Base-by-base conservation (phyloP, 2,329 filamentous ascomycete genomes). In the Microsporum ferrugineum region DNA sequence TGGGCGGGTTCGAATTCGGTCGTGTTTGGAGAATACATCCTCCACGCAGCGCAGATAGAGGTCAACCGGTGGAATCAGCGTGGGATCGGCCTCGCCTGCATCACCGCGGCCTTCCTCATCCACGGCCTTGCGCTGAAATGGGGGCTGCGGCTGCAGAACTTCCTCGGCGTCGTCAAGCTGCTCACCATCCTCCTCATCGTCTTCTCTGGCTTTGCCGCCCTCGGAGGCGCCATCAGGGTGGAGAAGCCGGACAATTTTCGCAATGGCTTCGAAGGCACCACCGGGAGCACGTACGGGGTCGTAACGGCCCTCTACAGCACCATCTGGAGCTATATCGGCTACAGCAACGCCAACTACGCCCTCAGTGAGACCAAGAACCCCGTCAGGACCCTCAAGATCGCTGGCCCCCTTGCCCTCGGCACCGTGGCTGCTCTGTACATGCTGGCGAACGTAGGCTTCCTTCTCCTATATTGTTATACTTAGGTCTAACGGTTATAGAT, bases 281-380 rank as follows among this genome's bases (percentile, higher is more conserved):
- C 82, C 0, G 82, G 82, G 5, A 85, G 80, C 65, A 80, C 83
- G 1, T 88, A 88, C 65, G 84, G 83, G 56, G 78, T 87, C 38
- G 84, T 87, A n/a, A 87, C 83, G 0, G 84, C 86, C 0, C 74
- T 88, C 0, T 88, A 87, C 77, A 88, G 87, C 66, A 84, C 88
- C 64, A 85, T 88, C 67, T 88, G 85, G 81, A 84, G 81, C 63
- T 88, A 84, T 67, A 81, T 86, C 65, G 85, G 85, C 72, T 72
- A 70, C 67, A 70, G 68, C 27, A 72, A 72, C 59, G 70, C 70
- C 0, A 70, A 69, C 4, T 72, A 72, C 60, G 70, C 71, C 2
- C 75, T 85, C 36, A 82, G 79, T 68, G 86, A 88, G 75, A 86
- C 84, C 55, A 83, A 80, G 69, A 82, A 87, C 71, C 85, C 85